These are phyloP conservation scores for Euphorbia pulcherrima DNA, from an alignment of 345 rosid genomes.

Conservation along the genomic window DNA sequence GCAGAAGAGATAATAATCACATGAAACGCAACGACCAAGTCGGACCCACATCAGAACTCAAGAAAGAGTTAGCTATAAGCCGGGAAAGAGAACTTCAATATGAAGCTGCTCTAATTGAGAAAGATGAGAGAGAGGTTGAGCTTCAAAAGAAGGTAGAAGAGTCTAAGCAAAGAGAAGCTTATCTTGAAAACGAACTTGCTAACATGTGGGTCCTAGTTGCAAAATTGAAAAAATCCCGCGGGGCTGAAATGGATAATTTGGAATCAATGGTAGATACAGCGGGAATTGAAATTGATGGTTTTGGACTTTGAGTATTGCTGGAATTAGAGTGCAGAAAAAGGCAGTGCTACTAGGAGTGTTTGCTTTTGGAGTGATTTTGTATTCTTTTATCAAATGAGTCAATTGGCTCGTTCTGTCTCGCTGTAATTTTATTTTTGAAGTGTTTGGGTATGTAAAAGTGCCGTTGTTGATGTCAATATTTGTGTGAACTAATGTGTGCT, in stretches of 20 bases:
- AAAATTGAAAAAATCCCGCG: conserved; percentile 69
- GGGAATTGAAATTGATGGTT: conserved; percentile 23
- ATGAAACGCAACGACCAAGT: conserved; percentile 63
- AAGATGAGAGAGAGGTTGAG: conserved; percentile 73
- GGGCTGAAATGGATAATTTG: conserved; percentile 39
- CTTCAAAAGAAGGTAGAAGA: conserved; percentile 79
- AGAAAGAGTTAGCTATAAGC: conserved; percentile 69
- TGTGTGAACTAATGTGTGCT: not conserved
- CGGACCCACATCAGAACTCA: conserved; percentile 56
- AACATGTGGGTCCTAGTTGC: conserved; percentile 99
- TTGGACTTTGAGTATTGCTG: conserved; percentile 21
- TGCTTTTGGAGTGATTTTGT: conserved; percentile 15
- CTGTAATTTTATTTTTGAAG: not conserved
- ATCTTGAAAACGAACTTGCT: conserved; percentile 95
- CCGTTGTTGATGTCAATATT: not conserved
- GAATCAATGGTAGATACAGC: conserved; percentile 36
- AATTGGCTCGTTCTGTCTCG: not conserved
- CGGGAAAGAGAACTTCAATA: conserved; percentile 78
- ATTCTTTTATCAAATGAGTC: conserved; percentile 1
- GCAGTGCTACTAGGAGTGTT: conserved; percentile 20
- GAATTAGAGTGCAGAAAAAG: conserved; percentile 19
- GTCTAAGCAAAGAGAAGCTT: conserved; percentile 93
- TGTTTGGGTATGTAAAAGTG: not conserved
- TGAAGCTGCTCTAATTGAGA: conserved; percentile 77
- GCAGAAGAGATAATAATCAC: conserved; percentile 53